Evolutionary conservation across 2,329 filamentous ascomycete genomes (phyloP), one percentile per base, ranked within the genome.

Genomic region (Thelonectria blattea): DNA sequence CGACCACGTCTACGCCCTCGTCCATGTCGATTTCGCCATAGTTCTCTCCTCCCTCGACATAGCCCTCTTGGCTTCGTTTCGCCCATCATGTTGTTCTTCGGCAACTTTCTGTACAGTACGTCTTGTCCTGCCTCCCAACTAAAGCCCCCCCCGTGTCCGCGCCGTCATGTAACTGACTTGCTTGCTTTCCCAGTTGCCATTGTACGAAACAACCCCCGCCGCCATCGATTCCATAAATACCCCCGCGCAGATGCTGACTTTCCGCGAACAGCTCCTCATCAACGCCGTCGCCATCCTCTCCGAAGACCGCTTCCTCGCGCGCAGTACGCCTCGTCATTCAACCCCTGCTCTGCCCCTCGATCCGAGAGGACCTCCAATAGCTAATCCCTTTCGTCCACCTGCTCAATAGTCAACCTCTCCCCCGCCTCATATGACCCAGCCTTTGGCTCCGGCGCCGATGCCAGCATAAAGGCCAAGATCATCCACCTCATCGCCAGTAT

Each of bases 281-380:
- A 99, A 99, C 79, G 92, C 92, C 67, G 90, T 98, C 74, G 92
- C 93, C 65, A 88, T 97, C 73, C 90, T 98, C 66, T 96, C 92
- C 70, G 93, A 97, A 86, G 93, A 97, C 79, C 90, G 93, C 64
- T 97, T 97, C 78, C 91, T 97, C 67, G 79, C 90, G 79, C 89
- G 76, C 69, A 96, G 77, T 79, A 74, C 66, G 76, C 62, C 30
- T 34, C 24, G 17, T n/a, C 37, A 24, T 24, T 3, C 22, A n/a
- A n/a, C n/a, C n/a, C 45, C 47, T 56, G 11, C 45, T 17, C 17
- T 22, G 24, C 51, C 15, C 18, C 22, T 22, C 50, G 15, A 34
- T 34, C 10, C 32, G 32, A 34, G 32, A 34, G 6, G 27, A 30
- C 27, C 8, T 30, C 34, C 12, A 5, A 22, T 32, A 20, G 54